phyloP scores from a whole-genome alignment of 2,329 filamentous ascomycete genomes.

The Apiospora sp. region DNA sequence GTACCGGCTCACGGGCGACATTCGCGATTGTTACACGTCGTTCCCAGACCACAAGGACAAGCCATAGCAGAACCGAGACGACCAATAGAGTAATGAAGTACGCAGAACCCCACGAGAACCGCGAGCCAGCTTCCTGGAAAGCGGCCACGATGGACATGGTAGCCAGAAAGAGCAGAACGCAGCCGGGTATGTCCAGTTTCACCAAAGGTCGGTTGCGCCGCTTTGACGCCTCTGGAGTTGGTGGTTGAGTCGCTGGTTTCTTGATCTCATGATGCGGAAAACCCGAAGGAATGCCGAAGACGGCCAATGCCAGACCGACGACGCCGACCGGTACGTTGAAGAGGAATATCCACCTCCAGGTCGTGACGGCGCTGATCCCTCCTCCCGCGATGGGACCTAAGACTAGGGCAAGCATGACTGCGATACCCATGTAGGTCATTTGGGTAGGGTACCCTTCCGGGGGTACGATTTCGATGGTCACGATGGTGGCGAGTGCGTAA shows the following conservation, averaged over 20 bases:
- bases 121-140: constrained; percentile 20
- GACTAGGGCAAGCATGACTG: neutral
- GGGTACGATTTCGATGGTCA: constrained; percentile 22
- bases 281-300: neutral
- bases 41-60: neutral
- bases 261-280: neutral
- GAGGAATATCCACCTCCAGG: constrained; percentile 6
- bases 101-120: constrained; percentile 11
- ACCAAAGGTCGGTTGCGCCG: neutral
- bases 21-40: neutral
- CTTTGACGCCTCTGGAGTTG: neutral
- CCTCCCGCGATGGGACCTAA: neutral
- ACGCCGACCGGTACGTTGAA: constrained; percentile 11
- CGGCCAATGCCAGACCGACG: constrained; percentile 22
- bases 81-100: neutral
- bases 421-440: neutral
- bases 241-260: no score
- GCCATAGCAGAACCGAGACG: neutral
- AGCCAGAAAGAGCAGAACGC: constrained; percentile 25
- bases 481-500: constrained; percentile 29
- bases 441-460: constrained; percentile 23
- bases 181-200: constrained; percentile 23
- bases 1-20: neutral
- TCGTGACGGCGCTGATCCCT: neutral
- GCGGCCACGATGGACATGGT: neutral